phyloP scores from a whole-genome alignment of 768 basidiomycete genomes.

The Lactarius vividus region DNA sequence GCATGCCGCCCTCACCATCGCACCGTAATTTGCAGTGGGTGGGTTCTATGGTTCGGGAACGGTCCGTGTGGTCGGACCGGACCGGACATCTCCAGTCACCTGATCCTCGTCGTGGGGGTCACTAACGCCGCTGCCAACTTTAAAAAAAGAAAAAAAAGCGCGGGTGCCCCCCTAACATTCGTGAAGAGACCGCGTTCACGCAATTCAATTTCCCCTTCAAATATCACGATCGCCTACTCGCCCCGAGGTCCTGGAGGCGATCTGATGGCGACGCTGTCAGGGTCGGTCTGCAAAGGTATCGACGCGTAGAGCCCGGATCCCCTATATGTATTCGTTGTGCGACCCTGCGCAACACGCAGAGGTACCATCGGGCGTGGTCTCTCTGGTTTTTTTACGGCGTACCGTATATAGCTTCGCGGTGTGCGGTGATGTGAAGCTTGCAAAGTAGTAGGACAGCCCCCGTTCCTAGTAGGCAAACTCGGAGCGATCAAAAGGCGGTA shows the following conservation, averaged over 20 bases:
- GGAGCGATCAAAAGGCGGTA: background rate
- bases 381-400: background rate
- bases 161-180: background rate
- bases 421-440: background rate
- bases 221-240: background rate
- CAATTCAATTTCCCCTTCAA: background rate
- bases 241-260: background rate
- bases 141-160: background rate
- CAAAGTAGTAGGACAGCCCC: background rate
- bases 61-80: background rate
- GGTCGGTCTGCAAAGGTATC: background rate
- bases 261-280: background rate
- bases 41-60: no score
- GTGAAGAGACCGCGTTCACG: background rate
- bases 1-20: background rate
- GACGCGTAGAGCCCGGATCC: background rate
- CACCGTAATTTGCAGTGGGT: no score
- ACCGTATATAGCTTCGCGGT: background rate
- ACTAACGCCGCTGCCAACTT: background rate
- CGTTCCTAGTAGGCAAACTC: background rate
- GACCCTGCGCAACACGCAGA: background rate
- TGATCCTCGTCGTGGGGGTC: background rate
- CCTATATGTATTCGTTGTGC: background rate
- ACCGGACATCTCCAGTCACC: background rate
- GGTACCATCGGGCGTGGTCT: background rate